Evolutionary conservation across 306 rosid species (phyloP).

Genomic region (Morella rubra): DNA sequence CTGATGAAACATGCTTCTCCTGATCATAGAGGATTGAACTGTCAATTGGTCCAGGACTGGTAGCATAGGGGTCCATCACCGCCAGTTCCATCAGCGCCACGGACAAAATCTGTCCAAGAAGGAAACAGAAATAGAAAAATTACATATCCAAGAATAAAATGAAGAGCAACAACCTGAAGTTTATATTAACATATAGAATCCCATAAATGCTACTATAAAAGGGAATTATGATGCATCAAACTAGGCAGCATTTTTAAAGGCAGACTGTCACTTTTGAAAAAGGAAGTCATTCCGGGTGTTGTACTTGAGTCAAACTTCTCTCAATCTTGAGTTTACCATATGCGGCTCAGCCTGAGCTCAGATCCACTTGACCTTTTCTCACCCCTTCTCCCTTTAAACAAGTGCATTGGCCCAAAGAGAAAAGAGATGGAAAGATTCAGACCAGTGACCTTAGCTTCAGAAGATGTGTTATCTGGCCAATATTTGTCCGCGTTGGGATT

Average conservation of each 20-base stretch:
- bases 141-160: slow-evolving; percentile 17
- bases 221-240: background rate
- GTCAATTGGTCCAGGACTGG: slow-evolving; percentile 95
- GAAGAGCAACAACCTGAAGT: slow-evolving; percentile 12
- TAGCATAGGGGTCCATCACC: slow-evolving; percentile 63
- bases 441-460: background rate
- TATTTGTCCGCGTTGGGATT: background rate
- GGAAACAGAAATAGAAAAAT: slow-evolving; percentile 18
- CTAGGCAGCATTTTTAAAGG: background rate
- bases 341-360: background rate
- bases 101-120: slow-evolving; percentile 22
- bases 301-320: slow-evolving; percentile 4
- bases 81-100: slow-evolving; percentile 63
- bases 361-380: background rate
- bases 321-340: slow-evolving; percentile 7
- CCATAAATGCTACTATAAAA: background rate
- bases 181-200: background rate
- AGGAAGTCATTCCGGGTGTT: background rate
- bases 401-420: background rate
- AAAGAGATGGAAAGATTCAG: background rate
- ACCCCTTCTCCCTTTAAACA: background rate
- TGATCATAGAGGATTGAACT: slow-evolving; percentile 90
- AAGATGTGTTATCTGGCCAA: background rate
- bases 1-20: slow-evolving; percentile 95
- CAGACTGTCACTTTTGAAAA: background rate